Evolutionary conservation across 495 filamentous ascomycete genomes (phyloP).

Genomic region (Cercophora samala): DNA sequence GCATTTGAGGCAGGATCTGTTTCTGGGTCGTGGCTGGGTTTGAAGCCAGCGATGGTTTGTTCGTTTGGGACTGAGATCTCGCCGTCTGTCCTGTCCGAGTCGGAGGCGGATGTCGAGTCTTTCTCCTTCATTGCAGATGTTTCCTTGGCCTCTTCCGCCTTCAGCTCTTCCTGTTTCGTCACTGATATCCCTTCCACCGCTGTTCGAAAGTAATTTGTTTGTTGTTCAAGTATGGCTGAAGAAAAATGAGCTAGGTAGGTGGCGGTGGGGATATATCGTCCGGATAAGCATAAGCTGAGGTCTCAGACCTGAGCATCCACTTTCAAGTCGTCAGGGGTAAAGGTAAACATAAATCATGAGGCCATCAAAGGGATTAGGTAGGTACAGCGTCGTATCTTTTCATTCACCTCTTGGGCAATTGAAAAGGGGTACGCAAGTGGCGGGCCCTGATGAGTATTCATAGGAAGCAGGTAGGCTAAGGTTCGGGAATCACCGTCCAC

Average conservation of each 20-base stretch:
- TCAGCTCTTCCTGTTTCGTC: not conserved
- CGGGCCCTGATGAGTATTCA: not conserved
- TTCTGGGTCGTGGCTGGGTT: not conserved
- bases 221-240: not conserved
- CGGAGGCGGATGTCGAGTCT: slow-evolving; percentile 15
- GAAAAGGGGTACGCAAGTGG: not conserved
- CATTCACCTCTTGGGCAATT: not conserved
- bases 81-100: slow-evolving; percentile 20
- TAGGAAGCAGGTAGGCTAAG: not conserved
- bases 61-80: slow-evolving; percentile 5
- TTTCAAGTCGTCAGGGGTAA: not conserved
- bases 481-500: not conserved
- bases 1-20: not conserved
- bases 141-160: not conserved
- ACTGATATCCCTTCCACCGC: not conserved
- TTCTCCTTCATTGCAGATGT: slow-evolving; percentile 16
- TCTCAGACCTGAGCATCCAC: not conserved
- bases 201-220: not conserved
- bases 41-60: not conserved
- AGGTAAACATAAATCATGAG: not conserved
- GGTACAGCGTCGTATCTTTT: not conserved
- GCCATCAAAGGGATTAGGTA: not conserved
- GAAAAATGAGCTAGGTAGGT: not conserved
- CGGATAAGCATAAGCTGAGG: not conserved
- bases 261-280: not conserved